Evolutionary conservation across 441 rosid species (phyloP).

Genomic region (California macrophylla): DNA sequence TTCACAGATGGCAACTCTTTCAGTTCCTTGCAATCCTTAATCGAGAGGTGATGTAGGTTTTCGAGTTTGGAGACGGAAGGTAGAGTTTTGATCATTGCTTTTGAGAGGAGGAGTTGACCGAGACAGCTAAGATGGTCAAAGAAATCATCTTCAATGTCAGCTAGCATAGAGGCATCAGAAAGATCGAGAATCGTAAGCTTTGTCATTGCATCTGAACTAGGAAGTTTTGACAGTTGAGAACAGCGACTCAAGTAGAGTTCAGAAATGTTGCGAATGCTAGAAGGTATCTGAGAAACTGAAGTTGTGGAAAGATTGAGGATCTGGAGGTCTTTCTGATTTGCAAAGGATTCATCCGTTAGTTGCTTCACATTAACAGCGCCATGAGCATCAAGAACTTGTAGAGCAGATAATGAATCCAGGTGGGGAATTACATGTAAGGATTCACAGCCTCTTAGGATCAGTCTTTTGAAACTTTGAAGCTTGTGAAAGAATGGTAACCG

Average conservation of each 20-base stretch:
- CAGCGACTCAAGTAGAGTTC: constrained; percentile 30
- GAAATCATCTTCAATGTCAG: constrained; percentile 14
- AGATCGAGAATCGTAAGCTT: constrained; percentile 27
- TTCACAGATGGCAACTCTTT: constrained; percentile 6
- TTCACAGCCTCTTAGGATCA: constrained; percentile 31
- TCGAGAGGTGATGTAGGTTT: constrained; percentile 27
- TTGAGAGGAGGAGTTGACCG: constrained; percentile 33
- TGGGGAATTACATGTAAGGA: constrained; percentile 26
- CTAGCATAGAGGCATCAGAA: constrained; percentile 21
- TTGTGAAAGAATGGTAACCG: constrained; percentile 29
- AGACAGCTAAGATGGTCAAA: constrained; percentile 28
- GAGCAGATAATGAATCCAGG: constrained; percentile 27
- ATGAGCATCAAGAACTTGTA: constrained; percentile 44
- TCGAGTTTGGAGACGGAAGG: constrained; percentile 24
- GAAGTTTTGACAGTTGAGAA: constrained; percentile 19
- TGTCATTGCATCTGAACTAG: constrained; percentile 9
- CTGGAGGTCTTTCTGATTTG: constrained; percentile 23
- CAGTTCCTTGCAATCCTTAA: constrained; percentile 27
- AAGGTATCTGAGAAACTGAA: constrained; percentile 24
- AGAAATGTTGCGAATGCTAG: constrained; percentile 21
- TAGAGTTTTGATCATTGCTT: constrained; percentile 18
- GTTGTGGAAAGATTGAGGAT: constrained; percentile 35
- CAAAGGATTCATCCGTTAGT: constrained; percentile 28
- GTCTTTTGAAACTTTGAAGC: constrained; percentile 20
- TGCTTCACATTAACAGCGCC: constrained; percentile 26